Conservation (phyloP, 352 stramenopile species). For the Phytophthora cactorum region DNA sequence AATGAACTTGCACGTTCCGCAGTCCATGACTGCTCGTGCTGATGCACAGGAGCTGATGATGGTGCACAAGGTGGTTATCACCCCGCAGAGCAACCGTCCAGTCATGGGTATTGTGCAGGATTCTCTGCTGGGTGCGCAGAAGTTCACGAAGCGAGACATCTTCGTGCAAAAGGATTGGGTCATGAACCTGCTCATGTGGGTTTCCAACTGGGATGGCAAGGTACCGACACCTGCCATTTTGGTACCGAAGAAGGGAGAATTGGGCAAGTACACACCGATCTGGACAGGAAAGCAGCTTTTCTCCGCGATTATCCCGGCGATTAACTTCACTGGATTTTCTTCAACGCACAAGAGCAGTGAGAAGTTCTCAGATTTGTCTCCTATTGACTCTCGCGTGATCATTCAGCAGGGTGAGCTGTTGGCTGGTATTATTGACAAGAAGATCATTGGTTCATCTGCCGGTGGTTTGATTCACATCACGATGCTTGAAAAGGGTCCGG, state of each 20-base stretch:
- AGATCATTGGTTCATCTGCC: slow-evolving; percentile 97
- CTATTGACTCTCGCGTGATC: slow-evolving; percentile 97
- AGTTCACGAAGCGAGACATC: slow-evolving; percentile 98
- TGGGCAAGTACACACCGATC: slow-evolving; percentile 90
- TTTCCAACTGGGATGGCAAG: slow-evolving; percentile 96
- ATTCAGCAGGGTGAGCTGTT: slow-evolving; percentile 98
- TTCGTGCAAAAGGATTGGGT: slow-evolving; percentile 98
- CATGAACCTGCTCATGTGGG: slow-evolving; percentile 99
- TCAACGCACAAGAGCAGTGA: slow-evolving; percentile 96
- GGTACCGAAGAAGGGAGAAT: slow-evolving; percentile 91
- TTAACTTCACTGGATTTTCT: slow-evolving; percentile 96
- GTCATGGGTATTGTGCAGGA: slow-evolving; percentile 99
- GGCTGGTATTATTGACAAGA: slow-evolving; percentile 99
- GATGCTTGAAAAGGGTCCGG: slow-evolving; percentile 93
- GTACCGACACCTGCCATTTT: slow-evolving; percentile 97
- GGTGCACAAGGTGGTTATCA: slow-evolving; percentile 98
- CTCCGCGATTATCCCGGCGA: slow-evolving; percentile 95
- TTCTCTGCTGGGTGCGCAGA: slow-evolving; percentile 96
- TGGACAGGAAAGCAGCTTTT: slow-evolving; percentile 99
- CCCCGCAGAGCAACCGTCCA: slow-evolving; percentile 97
- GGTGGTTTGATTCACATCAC: slow-evolving; percentile 98
- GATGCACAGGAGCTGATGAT: slow-evolving; percentile 99
- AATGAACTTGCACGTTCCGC: slow-evolving; percentile 99
- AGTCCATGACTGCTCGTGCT: slow-evolving; percentile 97
- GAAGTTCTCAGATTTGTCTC: slow-evolving; percentile 91